Percentiles rank a stretch among this genome's conserved stretches.
Conservation (phyloP, 495 filamentous ascomycete genomes). For the Clavariopsis aquatica region DNA sequence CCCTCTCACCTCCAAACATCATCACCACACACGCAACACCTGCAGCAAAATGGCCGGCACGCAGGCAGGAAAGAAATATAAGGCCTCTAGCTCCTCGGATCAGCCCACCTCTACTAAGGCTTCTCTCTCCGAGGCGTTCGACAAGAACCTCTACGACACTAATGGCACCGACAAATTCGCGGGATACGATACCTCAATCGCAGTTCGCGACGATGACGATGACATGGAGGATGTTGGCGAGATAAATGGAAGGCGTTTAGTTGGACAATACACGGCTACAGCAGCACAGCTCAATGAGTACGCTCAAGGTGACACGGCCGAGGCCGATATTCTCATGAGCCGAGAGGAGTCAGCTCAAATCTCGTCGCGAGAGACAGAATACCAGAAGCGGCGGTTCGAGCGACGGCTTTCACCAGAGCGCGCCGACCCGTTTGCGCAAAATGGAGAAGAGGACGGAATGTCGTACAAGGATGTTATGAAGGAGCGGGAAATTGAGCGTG, state of each 20-base stretch:
- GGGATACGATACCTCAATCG: conserved; percentile 88
- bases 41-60: conserved; percentile 14
- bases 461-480: conserved; percentile 93
- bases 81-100: conserved; percentile 21
- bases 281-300: conserved; percentile 92
- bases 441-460: conserved; percentile 55
- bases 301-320: conserved; percentile 77
- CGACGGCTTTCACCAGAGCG: conserved; percentile 80
- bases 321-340: conserved; percentile 85
- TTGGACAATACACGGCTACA: conserved; percentile 96
- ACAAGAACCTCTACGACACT: conserved; percentile 86
- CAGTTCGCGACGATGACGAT: conserved; percentile 74
- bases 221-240: conserved; percentile 76
- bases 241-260: conserved; percentile 73
- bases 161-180: conserved; percentile 79
- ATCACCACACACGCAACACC: conserved; percentile 8
- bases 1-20: background rate
- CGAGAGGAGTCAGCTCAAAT: conserved; percentile 90
- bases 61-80: conserved; percentile 17
- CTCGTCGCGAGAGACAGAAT: conserved; percentile 90
- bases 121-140: conserved; percentile 91
- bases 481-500: conserved; percentile 83
- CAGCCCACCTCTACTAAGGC: conserved; percentile 77
- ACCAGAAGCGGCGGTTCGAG: conserved; percentile 92
- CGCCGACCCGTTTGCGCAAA: conserved; percentile 81